Evolutionary conservation across 2,329 filamentous ascomycete genomes (phyloP), one percentile per base, ranked within the genome.

Genomic region (Microdochium paspali): DNA sequence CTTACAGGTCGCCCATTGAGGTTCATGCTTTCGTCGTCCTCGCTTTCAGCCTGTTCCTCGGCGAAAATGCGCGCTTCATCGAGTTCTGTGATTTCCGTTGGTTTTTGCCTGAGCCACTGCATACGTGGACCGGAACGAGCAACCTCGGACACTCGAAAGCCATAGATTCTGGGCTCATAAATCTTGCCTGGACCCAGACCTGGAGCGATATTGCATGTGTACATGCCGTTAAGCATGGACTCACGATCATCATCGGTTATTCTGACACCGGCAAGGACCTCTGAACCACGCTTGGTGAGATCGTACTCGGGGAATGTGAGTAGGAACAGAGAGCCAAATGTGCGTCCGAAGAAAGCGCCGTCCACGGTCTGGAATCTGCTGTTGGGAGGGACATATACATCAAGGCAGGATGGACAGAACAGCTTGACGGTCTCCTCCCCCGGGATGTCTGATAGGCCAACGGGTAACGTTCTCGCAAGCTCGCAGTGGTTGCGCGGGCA

Each of bases 281-380:
- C 77, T 47, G 74, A 70, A 48, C 83, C 83, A 56, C 82, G 81
- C 59, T 85, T 84, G 26, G 83, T 84, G 50, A 97, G 81, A 57
- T 96, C 90, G 61, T 96, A 86, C 62, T 98, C 93, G 30, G 93
- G 91, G 66, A 97, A 98, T 32, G 91, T 98, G 74, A 98, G 91
- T 64, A 98, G 89, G 72, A 98, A 98, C 50, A 98, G 81, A 43
- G 90, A 90, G 51, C 90, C 90, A 65, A 98, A 98, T 0, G 93
- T 98, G 47, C 93, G 91, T 44, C 93, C 93, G 61, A 98, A 98
- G 72, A 97, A 98, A 44, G 93, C 93, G 46, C 93, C 93, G 57
- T 98, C 93, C 28, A 98, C 93, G 2, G 89, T 91, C 67, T 97
- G 93, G 64, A 97, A 98, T 20, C 93, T 82, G 60, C 89, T 95